Evolutionary conservation across 768 basidiomycete species (phyloP), one percentile per base, ranked within the genome.

Genomic region (Lanmaoa pseudosensibilis): DNA sequence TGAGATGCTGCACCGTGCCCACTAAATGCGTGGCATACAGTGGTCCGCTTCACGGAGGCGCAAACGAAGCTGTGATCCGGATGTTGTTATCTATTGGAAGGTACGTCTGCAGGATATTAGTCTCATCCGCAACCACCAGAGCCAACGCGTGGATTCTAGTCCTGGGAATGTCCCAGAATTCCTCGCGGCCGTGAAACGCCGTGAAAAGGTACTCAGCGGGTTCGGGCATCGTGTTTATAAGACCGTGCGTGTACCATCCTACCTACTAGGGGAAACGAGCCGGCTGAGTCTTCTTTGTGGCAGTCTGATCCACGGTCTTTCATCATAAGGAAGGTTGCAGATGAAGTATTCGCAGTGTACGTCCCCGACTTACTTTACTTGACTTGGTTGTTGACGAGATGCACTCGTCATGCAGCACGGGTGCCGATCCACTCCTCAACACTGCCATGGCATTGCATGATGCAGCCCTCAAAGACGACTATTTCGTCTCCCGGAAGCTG

Each of bases 31-130:
- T 54, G 54, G 15, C 15, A 15, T 39, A n/a, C 46, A 72, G 59
- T 40, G 53, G 55, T 33, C 50, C 67, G 81, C 68, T 71, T 25
- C 70, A 71, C 19, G 90, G 92, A 61, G 92, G 93, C 50, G 94
- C 93, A 4, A 94, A 94, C 63, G 93, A 96, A 71, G 92, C 94
- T 6, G 94, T 96, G 58, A 93, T 96, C 66, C 86, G 94, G 15
- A 96, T 96, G 94, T 77, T 96, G 40, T 80, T 92, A 41, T 86
- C 90, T 1, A 94, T 96, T 59, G 93, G 92, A 64, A 84, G 83
- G 83, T 90, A 64, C 65, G 84, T 69, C 30, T n/a, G 2, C 15
- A 32, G 15, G 19, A 10, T 30, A 39, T 36, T 2, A 10, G 7
- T 16, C 16, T 32, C 40, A 30, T n/a, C 0, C 32, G 21, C 15